phyloP scores from a whole-genome alignment of 106 monocot species.

The Allium fistulosum region DNA sequence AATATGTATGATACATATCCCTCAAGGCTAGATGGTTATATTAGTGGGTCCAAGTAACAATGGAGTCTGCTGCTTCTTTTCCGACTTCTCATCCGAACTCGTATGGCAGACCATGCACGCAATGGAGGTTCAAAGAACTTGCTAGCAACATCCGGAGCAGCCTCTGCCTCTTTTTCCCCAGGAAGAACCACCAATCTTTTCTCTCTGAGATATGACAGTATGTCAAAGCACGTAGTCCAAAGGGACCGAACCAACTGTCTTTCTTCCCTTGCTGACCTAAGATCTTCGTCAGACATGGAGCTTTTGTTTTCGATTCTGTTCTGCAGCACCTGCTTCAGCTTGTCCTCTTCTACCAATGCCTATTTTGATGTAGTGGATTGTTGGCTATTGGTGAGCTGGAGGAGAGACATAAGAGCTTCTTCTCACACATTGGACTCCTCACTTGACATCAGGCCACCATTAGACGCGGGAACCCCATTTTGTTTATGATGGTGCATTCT shows the following conservation, averaged over 20 bases:
- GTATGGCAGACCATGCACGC: constrained; percentile 24
- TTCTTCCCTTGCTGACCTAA: constrained; percentile 63
- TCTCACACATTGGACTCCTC: constrained; percentile 61
- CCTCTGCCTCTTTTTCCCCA: constrained; percentile 39
- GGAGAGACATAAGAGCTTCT: constrained; percentile 48
- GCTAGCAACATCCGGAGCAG: no score
- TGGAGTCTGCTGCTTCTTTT: constrained; percentile 16
- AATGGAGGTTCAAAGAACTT: no score
- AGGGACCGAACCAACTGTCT: constrained; percentile 59
- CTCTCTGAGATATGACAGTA: constrained; percentile 57
- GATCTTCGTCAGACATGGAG: constrained; percentile 51
- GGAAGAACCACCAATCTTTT: constrained; percentile 73
- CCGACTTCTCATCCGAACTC: neutral
- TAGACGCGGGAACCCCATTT: constrained; percentile 65
- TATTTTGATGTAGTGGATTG: neutral
- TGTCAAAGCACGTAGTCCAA: constrained; percentile 54
- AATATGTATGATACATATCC: no score
- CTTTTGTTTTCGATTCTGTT: no score
- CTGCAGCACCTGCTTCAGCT: no score
- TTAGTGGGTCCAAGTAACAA: constrained; percentile 33
- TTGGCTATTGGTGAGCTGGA: constrained; percentile 47
- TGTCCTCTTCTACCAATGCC: constrained; percentile 30
- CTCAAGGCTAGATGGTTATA: no score
- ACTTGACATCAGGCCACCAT: constrained; percentile 70
- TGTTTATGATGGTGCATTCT: constrained; percentile 38